phyloP scores from a whole-genome alignment of 495 filamentous ascomycete species.

The Penicillium bialowiezense region DNA sequence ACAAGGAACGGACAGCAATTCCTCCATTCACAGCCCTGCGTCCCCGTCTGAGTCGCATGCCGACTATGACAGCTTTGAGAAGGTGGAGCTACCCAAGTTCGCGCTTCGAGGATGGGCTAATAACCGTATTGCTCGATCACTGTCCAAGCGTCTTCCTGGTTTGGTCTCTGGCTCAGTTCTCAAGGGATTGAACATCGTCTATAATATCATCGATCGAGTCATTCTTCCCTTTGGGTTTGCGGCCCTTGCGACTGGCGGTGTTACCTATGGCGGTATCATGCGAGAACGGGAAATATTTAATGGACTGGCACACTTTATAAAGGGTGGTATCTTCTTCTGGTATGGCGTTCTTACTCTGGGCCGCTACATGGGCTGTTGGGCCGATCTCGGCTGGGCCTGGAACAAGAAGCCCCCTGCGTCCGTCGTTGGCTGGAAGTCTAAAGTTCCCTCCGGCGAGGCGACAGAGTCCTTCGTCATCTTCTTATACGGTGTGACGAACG shows the following conservation, averaged over 20 bases:
- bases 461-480: slow-evolving; percentile 86
- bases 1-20: slow-evolving; percentile 75
- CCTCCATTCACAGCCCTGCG: slow-evolving; percentile 63
- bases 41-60: slow-evolving; percentile 54
- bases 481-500: slow-evolving; percentile 82
- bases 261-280: slow-evolving; percentile 70
- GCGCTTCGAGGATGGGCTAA: slow-evolving; percentile 44
- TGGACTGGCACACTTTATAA: slow-evolving; percentile 90
- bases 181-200: slow-evolving; percentile 54
- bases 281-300: slow-evolving; percentile 67
- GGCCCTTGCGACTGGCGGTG: slow-evolving; percentile 59
- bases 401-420: slow-evolving; percentile 71
- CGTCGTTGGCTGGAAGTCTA: slow-evolving; percentile 59
- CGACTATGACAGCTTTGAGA: slow-evolving; percentile 52
- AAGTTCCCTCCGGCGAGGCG: slow-evolving; percentile 79
- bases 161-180: slow-evolving; percentile 61
- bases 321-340: slow-evolving; percentile 95
- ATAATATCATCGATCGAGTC: slow-evolving; percentile 57
- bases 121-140: slow-evolving; percentile 45
- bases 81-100: slow-evolving; percentile 38
- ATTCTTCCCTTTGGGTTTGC: slow-evolving; percentile 65
- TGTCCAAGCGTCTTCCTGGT: slow-evolving; percentile 46
- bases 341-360: slow-evolving; percentile 86
- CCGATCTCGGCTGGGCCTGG: slow-evolving; percentile 94
- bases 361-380: slow-evolving; percentile 87